These are phyloP conservation scores for Trichoderma arundinaceum DNA, from an alignment of 2,329 filamentous ascomycete genomes.

Conservation along the genomic window DNA sequence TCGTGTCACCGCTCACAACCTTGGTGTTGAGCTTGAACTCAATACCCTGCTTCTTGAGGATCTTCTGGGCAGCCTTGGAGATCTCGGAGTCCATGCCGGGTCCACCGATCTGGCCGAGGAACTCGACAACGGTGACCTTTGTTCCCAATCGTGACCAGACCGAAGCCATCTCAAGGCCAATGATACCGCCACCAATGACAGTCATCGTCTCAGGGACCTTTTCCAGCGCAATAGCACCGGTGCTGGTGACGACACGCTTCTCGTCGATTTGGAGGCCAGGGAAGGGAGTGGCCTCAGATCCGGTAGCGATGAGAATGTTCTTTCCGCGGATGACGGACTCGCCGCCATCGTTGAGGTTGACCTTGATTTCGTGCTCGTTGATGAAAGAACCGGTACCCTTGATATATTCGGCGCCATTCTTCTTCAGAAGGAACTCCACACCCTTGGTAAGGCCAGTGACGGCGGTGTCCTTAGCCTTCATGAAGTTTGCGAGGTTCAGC, in stretches of 20 bases:
- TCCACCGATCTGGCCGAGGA: constrained; percentile 92
- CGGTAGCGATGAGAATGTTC: constrained; percentile 98
- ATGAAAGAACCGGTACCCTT: constrained; percentile 89
- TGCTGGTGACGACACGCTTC: constrained; percentile 96
- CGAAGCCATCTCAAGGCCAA: constrained; percentile 97
- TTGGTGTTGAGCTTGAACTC: constrained; percentile 99
- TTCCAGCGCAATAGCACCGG: constrained; percentile 85
- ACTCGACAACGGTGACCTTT: constrained; percentile 97
- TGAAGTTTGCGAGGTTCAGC: constrained; percentile 92
- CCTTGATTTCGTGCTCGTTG: constrained; percentile 89
- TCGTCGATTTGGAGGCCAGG: constrained; percentile 95
- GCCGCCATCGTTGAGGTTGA: constrained; percentile 87
- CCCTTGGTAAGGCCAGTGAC: constrained; percentile 91
- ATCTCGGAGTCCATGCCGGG: constrained; percentile 97
- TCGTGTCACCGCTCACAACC: constrained; percentile 83
- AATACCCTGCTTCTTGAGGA: constrained; percentile 93
- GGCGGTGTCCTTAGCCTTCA: constrained; percentile 97
- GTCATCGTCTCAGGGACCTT: constrained; percentile 96
- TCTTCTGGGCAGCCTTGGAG: constrained; percentile 88
- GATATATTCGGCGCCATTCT: constrained; percentile 98
- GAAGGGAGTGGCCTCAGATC: constrained; percentile 94
- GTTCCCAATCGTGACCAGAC: constrained; percentile 94
- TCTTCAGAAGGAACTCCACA: constrained; percentile 98
- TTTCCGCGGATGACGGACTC: constrained; percentile 87
- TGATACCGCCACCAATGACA: constrained; percentile 98